Evolutionary conservation across 202 grass and related monocot species (phyloP).

Genomic region (Zizania palustris): DNA sequence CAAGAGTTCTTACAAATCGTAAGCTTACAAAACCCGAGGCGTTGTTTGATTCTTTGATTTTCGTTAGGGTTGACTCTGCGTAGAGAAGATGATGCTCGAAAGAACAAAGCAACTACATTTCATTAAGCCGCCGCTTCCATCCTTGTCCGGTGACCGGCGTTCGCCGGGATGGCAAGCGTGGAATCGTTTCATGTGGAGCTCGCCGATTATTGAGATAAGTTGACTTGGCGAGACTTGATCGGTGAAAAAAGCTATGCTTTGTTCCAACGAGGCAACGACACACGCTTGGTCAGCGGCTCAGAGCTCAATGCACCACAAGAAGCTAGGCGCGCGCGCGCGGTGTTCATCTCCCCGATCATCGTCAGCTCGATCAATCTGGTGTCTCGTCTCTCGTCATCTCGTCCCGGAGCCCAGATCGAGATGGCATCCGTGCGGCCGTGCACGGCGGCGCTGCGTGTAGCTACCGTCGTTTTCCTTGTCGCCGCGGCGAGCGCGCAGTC

Average conservation of each 20-base stretch:
- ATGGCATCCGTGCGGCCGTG: conserved; percentile 30
- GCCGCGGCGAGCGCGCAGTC: conserved; percentile 30
- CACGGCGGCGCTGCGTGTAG: conserved; percentile 17
- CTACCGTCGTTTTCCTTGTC: conserved; percentile 9
- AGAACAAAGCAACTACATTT: conserved; percentile 13
- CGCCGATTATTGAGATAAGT: conserved; percentile 12
- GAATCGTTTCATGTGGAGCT: conserved; percentile 56
- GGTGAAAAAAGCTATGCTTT: conserved; percentile 50
- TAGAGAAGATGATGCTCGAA: conserved; percentile 14
- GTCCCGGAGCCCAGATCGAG: too few species aligned
- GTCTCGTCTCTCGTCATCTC: too few species aligned
- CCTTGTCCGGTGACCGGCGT: not conserved
- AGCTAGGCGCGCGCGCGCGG: not conserved
- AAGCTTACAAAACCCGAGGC: too few species aligned
- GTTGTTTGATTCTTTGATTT: too few species aligned
- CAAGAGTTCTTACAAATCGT: too few species aligned
- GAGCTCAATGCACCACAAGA: not conserved
- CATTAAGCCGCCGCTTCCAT: too few species aligned
- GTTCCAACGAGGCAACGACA: conserved; percentile 57
- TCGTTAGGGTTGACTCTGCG: conserved; percentile 21
- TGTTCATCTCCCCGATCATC: too few species aligned
- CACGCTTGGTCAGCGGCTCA: conserved; percentile 11
- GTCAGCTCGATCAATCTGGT: too few species aligned
- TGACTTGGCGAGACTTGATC: conserved; percentile 46
- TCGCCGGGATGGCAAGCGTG: conserved; percentile 42